Evolutionary conservation across 352 stramenopile species (phyloP).

Genomic region (Globisporangium recalcitrans): DNA sequence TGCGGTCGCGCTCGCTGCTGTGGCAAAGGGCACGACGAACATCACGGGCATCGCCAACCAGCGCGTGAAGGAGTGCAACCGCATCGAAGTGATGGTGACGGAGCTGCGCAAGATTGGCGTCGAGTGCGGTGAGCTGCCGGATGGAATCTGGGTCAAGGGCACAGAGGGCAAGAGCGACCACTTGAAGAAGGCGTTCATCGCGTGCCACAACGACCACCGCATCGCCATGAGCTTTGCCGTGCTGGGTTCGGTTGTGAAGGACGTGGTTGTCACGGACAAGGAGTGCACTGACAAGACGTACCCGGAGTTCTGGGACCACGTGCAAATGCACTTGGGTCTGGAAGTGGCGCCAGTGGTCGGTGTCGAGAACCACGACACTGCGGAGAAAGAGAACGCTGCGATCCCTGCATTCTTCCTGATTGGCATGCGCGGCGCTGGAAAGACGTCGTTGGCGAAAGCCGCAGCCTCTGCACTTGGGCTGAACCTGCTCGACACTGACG

Average conservation of each 20-base stretch:
- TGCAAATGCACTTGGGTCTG: slow-evolving; percentile 58
- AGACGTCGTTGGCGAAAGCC: slow-evolving; percentile 68
- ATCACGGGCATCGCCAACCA: slow-evolving; percentile 98
- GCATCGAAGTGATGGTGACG: slow-evolving; percentile 96
- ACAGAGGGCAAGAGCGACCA: slow-evolving; percentile 42
- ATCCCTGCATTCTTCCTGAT: slow-evolving; percentile 72
- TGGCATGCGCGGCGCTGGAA: slow-evolving; percentile 84
- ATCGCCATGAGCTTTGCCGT: slow-evolving; percentile 98
- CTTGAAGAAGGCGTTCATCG: slow-evolving; percentile 57
- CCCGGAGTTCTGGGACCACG: slow-evolving; percentile 93
- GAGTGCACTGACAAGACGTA: slow-evolving; percentile 98
- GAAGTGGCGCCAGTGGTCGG: slow-evolving; percentile 43
- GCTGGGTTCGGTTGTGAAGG: slow-evolving; percentile 84
- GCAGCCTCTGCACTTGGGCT: slow-evolving; percentile 45
- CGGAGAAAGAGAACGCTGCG: slow-evolving; percentile 7
- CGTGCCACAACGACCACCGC: slow-evolving; percentile 96
- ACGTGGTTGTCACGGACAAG: slow-evolving; percentile 96
- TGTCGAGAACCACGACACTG: slow-evolving; percentile 12
- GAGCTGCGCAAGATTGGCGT: slow-evolving; percentile 94
- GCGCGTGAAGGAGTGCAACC: slow-evolving; percentile 97
- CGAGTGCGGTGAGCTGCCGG: slow-evolving; percentile 59
- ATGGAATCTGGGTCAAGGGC: slow-evolving; percentile 79
- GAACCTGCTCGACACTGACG: slow-evolving; percentile 73
- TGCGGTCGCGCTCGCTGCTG: slow-evolving; percentile 91
- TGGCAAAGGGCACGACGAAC: slow-evolving; percentile 93